Base-by-base conservation (phyloP, 140 eudicot genomes). In the Anethum foeniculum region DNA sequence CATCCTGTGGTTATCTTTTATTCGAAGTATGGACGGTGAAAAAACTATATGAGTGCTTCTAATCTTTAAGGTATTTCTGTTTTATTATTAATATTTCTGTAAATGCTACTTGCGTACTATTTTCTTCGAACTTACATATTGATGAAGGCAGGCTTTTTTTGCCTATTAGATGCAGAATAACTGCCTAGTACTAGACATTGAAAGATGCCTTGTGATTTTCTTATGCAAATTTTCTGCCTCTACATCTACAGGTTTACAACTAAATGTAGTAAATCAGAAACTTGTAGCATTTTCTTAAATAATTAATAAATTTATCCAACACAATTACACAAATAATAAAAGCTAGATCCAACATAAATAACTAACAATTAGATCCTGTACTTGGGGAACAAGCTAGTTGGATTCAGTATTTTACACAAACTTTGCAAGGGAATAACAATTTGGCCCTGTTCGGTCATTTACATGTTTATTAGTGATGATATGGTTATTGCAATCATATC, bases 401-500 rank as follows among this genome's bases (percentile, higher is more conserved):
- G 46, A 52, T 54, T 28, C 15, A 77, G 60, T 49, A 30, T 18
- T 51, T 10, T 54, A 77, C 69, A 52, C 34, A 52, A 4, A 77
- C 15, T 30, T 52, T 30, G 12, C 15, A 52, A 41, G 39, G 74
- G 43, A 80, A 76, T 73, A 80, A 75, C 64, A 75, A 39, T 83
- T 12, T 85, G 78, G 84, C 68, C 78, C 78, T 64, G 21, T 49
- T 77, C 48, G 77, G 51, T 75, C 67, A 81, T 81, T 83, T 85
- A 84, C 84, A 86, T 78, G 82, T 80, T 80, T 52, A 52, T 80
- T 64, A 84, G 80, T 75, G 78, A 77, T 81, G 76, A 58, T 43
- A 51, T 80, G 52, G 73, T 54, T 19, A 82, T 47, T 62, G 49
- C 39, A 76, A 85, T 88, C 88, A 92, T 72, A 81, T 86, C 97